Percentiles rank a stretch among this genome's conserved stretches.
Evolutionary conservation across 2,329 filamentous ascomycete species (phyloP).

Genomic region (Apiospora malaysiana): DNA sequence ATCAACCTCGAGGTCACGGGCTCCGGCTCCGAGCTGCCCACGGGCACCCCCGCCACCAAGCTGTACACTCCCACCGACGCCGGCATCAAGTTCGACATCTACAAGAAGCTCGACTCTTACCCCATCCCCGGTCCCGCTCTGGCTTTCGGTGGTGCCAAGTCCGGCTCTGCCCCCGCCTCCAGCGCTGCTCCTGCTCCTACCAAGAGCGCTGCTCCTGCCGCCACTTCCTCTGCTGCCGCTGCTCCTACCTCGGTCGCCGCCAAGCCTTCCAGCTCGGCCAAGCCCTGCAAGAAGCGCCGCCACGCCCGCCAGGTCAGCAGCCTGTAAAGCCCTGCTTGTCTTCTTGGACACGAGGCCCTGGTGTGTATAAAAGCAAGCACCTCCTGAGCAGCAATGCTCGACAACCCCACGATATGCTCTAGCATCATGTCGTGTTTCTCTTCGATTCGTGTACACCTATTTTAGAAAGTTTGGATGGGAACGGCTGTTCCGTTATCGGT

Average conservation of each 20-base stretch:
- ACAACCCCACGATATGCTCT: neutral
- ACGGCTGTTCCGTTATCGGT: neutral
- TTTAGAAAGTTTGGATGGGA: constrained; percentile 8
- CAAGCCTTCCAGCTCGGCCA: neutral
- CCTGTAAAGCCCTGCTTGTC: constrained; percentile 17
- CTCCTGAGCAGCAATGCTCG: neutral
- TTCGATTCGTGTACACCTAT: constrained; percentile 12
- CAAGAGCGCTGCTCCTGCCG: constrained; percentile 17
- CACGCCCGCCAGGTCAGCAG: constrained; percentile 28
- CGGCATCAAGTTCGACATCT: constrained; percentile 34
- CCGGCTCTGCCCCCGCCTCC: neutral
- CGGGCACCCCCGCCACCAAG: constrained; percentile 51
- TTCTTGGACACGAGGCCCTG: neutral
- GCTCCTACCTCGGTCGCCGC: constrained; percentile 22
- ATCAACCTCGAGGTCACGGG: constrained; percentile 62
- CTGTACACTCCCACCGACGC: constrained; percentile 32
- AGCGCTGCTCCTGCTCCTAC: neutral
- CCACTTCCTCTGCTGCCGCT: constrained; percentile 22
- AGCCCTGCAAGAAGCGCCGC: constrained; percentile 23
- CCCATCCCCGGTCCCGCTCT: constrained; percentile 24
- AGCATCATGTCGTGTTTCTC: neutral
- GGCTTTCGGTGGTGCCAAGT: neutral
- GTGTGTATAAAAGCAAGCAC: neutral
- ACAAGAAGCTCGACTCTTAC: constrained; percentile 30
- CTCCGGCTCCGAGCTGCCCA: constrained; percentile 50